Base-by-base conservation (phyloP, 768 basidiomycete species). In the Tylopilus plumbeoviolaceoides region DNA sequence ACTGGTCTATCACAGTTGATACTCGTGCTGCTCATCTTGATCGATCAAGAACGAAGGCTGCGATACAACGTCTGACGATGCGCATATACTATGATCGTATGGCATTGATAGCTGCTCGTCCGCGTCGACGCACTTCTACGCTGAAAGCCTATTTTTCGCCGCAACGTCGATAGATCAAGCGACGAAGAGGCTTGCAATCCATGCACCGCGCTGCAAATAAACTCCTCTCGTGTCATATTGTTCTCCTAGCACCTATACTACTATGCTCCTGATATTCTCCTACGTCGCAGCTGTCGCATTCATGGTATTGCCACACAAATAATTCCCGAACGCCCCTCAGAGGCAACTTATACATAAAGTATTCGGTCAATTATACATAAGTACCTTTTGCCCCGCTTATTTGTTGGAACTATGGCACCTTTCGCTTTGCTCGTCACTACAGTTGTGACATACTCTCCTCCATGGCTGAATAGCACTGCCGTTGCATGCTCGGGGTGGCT, bases 11-110 rank as follows among this genome's bases (percentile, higher is more conserved):
- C 40, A 12, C 53, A 89, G 87, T 80, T 43, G 89, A 91, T 63
- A 83, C 82, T 3, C 84, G 87, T 43, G 87, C 85, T 25, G 81
- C 84, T 2, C 81, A 87, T 65, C 74, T 91, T 31, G 88, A 90
- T 56, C 82, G 89, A 44, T 88, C 89, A 3, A 77, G 85, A 51
- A 78, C 82, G 5, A 91, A 91, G 59, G 84, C 81, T 3, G 77
- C 78, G 1, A 67, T 90, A 45, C 85, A 90, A 62, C 79, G 78
- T 41, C 66, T 89, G 14, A 73, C 79, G 9, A 77, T 85, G 72
- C 79, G 83, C 21, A 68, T 90, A 12, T 66, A 79, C 60, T 89
- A 85, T 61, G 84, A 87, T 59, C 82, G 79, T 8, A 56, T 60
- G 47, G 71, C 71, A 9, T 62, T 68, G 28, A 54, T 65, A 15